phyloP scores from a whole-genome alignment of 345 rosid genomes.

The Citrus sinensis region DVS_A1.0 CM039168.1:28126501-28127000 shows the following conservation, averaged over 20 bases:
- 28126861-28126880: background rate
- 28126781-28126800: slow-evolving; percentile 29
- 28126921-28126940: background rate
- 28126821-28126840: slow-evolving; percentile 1
- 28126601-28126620: background rate
- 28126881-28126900: slow-evolving; percentile 4
- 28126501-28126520: too few species aligned
- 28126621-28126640: background rate
- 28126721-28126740: background rate
- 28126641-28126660: background rate
- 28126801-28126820: slow-evolving; percentile 12
- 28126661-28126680: background rate
- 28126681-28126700: background rate
- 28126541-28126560: background rate
- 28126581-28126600: background rate
- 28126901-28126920: background rate
- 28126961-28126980: background rate
- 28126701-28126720: slow-evolving; percentile 14
- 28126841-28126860: background rate
- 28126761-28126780: slow-evolving; percentile 35
- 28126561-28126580: background rate
- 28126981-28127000: background rate
- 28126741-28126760: slow-evolving; percentile 20
- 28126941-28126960: background rate
- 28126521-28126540: background rate